These are phyloP conservation scores for Waltiozyma sp. DNA, from an alignment of 1,139 yeast genomes.

Conservation along the genomic window DNA sequence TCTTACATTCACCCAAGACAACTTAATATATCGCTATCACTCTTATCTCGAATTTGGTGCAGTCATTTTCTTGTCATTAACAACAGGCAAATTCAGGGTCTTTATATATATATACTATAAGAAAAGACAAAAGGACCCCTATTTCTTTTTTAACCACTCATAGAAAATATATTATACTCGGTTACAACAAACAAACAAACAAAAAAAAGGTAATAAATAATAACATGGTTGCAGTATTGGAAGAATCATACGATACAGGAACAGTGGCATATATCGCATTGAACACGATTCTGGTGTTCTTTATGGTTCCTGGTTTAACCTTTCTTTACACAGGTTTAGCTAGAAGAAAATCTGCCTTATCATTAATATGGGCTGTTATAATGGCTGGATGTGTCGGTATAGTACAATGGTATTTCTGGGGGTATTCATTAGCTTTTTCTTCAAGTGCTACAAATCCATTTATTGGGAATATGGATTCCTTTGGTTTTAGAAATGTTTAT, in stretches of 20 bases:
- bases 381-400: constrained; percentile 71
- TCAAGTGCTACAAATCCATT: constrained; percentile 65
- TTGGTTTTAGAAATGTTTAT: constrained; percentile 68
- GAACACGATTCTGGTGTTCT: constrained; percentile 66
- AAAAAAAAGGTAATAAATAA: no score
- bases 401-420: constrained; percentile 98
- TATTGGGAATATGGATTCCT: constrained; percentile 75
- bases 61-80: no score
- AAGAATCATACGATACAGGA: constrained; percentile 35
- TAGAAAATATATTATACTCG: no score
- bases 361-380: constrained; percentile 75
- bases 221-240: constrained; percentile 19
- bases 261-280: constrained; percentile 37
- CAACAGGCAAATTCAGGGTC: no score
- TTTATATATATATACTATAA: no score
- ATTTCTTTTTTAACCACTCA: no score
- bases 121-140: no score
- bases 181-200: no score
- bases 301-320: constrained; percentile 94
- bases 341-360: constrained; percentile 80
- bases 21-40: no score
- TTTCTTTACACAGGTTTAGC: constrained; percentile 89
- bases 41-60: no score
- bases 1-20: no score
- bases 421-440: constrained; percentile 83